A percentile compares a stretch with the other conserved stretches of the same genome.
Evolutionary conservation across 208 protist genomes (phyloP).

Genomic region (Leishmania arabica): DNA sequence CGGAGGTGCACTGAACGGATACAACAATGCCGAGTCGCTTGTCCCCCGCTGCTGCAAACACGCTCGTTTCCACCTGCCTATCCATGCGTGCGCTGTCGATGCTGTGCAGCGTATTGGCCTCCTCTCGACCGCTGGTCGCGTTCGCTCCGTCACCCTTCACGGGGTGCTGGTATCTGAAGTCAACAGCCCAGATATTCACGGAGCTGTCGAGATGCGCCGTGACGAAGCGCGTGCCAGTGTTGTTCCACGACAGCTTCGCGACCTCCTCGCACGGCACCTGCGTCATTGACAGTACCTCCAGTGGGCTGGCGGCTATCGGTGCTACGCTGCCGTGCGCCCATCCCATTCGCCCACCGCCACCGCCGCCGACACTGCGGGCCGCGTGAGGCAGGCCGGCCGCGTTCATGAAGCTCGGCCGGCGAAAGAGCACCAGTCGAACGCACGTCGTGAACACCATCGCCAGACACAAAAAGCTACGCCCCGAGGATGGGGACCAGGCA

Average conservation of each 20-base stretch:
- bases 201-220: conserved; percentile 79
- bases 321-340: not conserved
- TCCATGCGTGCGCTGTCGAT: not conserved
- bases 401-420: conserved; percentile 45
- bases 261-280: conserved; percentile 55
- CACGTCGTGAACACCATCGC: conserved; percentile 52
- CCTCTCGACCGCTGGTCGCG: not conserved
- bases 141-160: not conserved
- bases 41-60: conserved; percentile 4
- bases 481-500: conserved; percentile 71
- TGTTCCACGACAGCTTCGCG: conserved; percentile 80
- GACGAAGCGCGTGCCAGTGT: conserved; percentile 76
- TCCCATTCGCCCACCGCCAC: not conserved
- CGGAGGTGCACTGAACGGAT: conserved; percentile 48
- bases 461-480: conserved; percentile 79
- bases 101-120: not conserved
- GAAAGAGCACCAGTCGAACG: conserved; percentile 69
- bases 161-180: conserved; percentile 44
- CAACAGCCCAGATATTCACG: conserved; percentile 69
- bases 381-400: conserved; percentile 27
- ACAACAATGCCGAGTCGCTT: conserved; percentile 36
- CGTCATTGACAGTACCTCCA: conserved; percentile 50
- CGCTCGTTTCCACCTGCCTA: conserved; percentile 7
- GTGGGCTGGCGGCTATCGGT: conserved; percentile 8
- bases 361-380: not conserved